Conservation (phyloP, 2,329 filamentous ascomycete species). For the Microascus cirrosus region DNA sequence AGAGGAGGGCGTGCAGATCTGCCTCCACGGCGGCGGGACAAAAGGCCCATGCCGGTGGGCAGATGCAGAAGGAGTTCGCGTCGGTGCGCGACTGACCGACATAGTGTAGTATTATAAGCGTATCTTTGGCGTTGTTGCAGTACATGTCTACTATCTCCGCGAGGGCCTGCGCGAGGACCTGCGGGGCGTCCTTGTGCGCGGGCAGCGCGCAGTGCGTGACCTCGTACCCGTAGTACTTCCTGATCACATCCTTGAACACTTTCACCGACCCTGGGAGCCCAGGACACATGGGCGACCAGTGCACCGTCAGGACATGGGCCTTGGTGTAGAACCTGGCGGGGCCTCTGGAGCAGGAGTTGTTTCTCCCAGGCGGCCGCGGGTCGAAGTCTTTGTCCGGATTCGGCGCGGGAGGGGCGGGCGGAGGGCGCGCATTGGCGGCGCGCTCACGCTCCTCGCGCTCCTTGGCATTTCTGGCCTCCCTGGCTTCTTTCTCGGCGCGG, state of each 20-base stretch:
- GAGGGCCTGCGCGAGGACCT: not conserved
- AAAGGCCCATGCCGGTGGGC: not conserved
- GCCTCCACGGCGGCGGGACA: not conserved
- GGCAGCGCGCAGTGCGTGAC: not conserved
- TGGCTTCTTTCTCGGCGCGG: not conserved
- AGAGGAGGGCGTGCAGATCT: not conserved
- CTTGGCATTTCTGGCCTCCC: not conserved
- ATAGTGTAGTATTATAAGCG: constrained; percentile 1
- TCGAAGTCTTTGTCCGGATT: not conserved
- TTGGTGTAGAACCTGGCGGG: not conserved
- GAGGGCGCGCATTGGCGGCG: not conserved
- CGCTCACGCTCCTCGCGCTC: not conserved
- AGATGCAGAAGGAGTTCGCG: not conserved
- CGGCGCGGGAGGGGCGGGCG: not conserved
- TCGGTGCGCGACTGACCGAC: not conserved
- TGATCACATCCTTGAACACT: not conserved
- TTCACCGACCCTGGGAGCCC: not conserved
- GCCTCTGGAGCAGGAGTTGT: not conserved
- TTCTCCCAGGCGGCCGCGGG: not conserved
- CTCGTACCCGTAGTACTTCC: not conserved
- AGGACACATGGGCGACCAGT: not conserved
- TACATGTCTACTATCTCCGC: not conserved
- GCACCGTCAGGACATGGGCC: not conserved
- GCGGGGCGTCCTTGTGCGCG: not conserved
- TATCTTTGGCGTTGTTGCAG: not conserved